Base-by-base conservation (phyloP, 108 stramenopile species). In the Parietichytrium sp. region DNA sequence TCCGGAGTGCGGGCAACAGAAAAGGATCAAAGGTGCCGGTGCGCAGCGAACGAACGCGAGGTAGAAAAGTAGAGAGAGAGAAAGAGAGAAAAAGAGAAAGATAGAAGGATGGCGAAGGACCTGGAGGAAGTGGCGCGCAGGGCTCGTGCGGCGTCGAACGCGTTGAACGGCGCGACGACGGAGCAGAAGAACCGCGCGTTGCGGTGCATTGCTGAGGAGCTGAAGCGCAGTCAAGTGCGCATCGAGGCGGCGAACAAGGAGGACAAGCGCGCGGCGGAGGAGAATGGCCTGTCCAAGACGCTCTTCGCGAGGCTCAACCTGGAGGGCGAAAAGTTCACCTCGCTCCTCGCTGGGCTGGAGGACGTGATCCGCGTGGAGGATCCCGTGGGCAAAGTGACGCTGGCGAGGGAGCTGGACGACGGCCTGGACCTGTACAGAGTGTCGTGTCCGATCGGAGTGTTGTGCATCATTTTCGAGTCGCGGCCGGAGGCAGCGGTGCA, bases 401-500 rank as follows among this genome's bases (percentile, higher is more conserved):
- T 82, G 6, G 84, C 79, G 6, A 52, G 83, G 25, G 97, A 98
- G 87, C 72, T 99, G n/a, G 88, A 92, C 6, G 94, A 94, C 51
- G 95, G 95, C 48, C 85, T 97, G 79, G 89, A 88, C 49, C 91
- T 99, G 20, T 91, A 93, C 23, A 92, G 93, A 42, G 93, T 90
- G 27, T 95, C 96, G 4, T 92, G 93, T 0, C 95, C 98, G 29
- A 97, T 99, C 86, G 98, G 98, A 7, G 97, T 99, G 18, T 83
- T 99, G 38, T 93, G 96, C 90, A 93, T 99, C 72, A 94, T 99
- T 51, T 99, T 99, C 78, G 98, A 99, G 83, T 92, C 93, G 27
- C 86, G 98, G 48, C 98, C 98, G 30, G 98, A 99, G 86, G 95
- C 94, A 30, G 93, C 97, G 86, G 96, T 97, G 10, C 98, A 99